These are phyloP conservation scores for Myrmaecium sp. DNA, from an alignment of 2,329 filamentous ascomycete genomes.

Conservation along the genomic window DNA sequence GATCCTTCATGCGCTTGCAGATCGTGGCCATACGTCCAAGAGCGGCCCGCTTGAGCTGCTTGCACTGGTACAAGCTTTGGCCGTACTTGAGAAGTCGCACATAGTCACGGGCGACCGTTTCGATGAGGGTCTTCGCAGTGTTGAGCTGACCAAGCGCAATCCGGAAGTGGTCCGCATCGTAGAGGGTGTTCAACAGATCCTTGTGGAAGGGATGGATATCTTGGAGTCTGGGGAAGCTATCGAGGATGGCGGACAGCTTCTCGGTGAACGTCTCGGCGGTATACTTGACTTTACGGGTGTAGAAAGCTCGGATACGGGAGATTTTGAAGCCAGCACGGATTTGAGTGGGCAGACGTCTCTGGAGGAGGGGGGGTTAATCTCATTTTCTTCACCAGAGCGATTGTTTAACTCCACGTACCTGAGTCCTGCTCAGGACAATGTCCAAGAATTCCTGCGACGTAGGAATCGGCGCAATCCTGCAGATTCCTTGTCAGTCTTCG, in stretches of 20 bases:
- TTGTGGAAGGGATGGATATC: slow-evolving; percentile 93
- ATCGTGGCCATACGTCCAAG: slow-evolving; percentile 98
- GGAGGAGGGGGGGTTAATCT: slow-evolving; percentile 40
- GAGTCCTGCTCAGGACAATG: slow-evolving; percentile 72
- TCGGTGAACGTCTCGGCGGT: slow-evolving; percentile 93
- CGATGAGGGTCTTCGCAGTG: slow-evolving; percentile 89
- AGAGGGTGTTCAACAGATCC: slow-evolving; percentile 89
- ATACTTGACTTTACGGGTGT: slow-evolving; percentile 96
- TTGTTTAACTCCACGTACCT: slow-evolving; percentile 6
- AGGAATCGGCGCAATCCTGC: slow-evolving; percentile 75
- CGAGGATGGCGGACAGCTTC: slow-evolving; percentile 78
- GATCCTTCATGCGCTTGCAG: slow-evolving; percentile 85
- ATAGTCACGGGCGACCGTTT: slow-evolving; percentile 92
- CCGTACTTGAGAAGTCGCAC: slow-evolving; percentile 93
- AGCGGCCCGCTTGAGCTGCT: slow-evolving; percentile 91
- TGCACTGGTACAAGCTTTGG: slow-evolving; percentile 94
- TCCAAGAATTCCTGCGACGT: slow-evolving; percentile 93
- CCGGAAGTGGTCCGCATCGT: slow-evolving; percentile 83
- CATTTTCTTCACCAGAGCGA: slow-evolving; percentile 6
- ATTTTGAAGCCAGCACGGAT: slow-evolving; percentile 95
- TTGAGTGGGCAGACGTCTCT: slow-evolving; percentile 84
- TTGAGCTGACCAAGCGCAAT: slow-evolving; percentile 93
- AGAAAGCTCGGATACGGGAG: slow-evolving; percentile 85
- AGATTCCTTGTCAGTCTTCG: no score
- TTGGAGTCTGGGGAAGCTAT: slow-evolving; percentile 79